These are phyloP conservation scores for Acanthamoeba sp. DNA, from an alignment of 208 protist species.

Conservation along the genomic window DNA sequence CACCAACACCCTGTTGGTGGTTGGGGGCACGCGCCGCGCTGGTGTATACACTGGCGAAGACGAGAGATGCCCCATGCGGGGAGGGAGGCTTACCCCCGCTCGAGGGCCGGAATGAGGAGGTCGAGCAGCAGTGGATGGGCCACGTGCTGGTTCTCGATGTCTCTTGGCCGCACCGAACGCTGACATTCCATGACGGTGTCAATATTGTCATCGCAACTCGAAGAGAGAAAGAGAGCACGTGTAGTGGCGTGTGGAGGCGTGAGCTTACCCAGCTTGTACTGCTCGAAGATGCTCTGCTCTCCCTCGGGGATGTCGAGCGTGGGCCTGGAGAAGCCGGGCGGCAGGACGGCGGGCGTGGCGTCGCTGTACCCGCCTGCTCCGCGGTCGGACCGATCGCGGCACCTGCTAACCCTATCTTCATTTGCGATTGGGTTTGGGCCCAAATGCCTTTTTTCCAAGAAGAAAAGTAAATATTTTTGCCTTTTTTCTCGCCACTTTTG, in stretches of 20 bases:
- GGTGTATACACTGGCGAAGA: no score
- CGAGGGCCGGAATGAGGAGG: neutral
- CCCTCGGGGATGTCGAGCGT: neutral
- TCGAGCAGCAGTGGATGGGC: slow-evolving; percentile 10
- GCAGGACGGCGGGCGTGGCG: neutral
- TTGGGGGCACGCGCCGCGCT: no score
- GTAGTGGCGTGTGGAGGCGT: no score
- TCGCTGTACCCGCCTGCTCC: neutral
- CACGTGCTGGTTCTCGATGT: slow-evolving; percentile 39
- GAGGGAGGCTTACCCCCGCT: neutral
- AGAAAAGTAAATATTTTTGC: no score
- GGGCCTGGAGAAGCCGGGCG: neutral
- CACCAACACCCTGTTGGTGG: neutral
- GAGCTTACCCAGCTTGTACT: neutral
- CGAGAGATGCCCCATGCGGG: no score
- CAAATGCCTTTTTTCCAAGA: no score
- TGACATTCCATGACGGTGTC: neutral
- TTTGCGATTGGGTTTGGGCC: no score
- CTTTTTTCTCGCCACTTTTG: no score
- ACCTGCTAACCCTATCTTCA: no score
- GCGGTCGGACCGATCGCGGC: neutral
- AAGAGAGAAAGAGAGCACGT: no score
- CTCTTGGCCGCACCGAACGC: neutral
- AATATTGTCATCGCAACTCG: no score
- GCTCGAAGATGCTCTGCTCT: slow-evolving; percentile 19